These are phyloP conservation scores for Pseudodiploospora longispora DNA, from an alignment of 2,329 filamentous ascomycete genomes.

Conservation along the genomic window DNA sequence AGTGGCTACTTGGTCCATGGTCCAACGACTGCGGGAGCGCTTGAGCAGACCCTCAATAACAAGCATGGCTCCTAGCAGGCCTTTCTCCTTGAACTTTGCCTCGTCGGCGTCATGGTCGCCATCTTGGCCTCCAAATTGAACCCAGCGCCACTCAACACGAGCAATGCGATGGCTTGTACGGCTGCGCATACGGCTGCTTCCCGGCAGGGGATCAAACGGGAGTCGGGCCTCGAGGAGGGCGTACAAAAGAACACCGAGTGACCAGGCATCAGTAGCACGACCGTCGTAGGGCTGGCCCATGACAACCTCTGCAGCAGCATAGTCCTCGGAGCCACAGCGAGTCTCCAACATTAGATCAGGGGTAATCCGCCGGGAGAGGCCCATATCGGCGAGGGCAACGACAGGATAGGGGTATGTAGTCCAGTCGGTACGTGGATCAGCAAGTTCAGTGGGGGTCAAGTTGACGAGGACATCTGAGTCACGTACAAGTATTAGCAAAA, in stretches of 20 bases:
- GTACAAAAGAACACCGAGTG: constrained; percentile 85
- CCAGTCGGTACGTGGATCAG: constrained; percentile 59
- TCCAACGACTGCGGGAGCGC: constrained; percentile 71
- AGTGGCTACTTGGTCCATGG: constrained; percentile 62
- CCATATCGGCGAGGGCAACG: constrained; percentile 83
- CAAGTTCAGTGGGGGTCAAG: constrained; percentile 59
- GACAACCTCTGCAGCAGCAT: constrained; percentile 91
- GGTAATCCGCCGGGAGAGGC: constrained; percentile 76
- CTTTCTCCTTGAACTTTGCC: constrained; percentile 52
- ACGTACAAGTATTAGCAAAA: constrained; percentile 3
- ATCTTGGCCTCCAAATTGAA: constrained; percentile 72
- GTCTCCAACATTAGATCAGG: constrained; percentile 86
- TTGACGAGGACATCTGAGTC: constrained; percentile 80
- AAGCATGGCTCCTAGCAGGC: constrained; percentile 65
- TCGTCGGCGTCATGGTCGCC: constrained; percentile 72
- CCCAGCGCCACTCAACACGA: constrained; percentile 91
- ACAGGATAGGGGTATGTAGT: constrained; percentile 71
- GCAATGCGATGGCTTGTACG: constrained; percentile 91
- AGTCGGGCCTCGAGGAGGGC: constrained; percentile 87
- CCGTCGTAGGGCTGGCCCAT: constrained; percentile 94
- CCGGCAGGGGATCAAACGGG: constrained; percentile 84
- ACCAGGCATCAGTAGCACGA: constrained; percentile 88
- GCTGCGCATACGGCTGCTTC: constrained; percentile 69
- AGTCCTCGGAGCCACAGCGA: constrained; percentile 92
- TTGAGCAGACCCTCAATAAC: constrained; percentile 81